phyloP scores from a whole-genome alignment of 257 asterid species.

The Solanum chiquidenum region DNA sequence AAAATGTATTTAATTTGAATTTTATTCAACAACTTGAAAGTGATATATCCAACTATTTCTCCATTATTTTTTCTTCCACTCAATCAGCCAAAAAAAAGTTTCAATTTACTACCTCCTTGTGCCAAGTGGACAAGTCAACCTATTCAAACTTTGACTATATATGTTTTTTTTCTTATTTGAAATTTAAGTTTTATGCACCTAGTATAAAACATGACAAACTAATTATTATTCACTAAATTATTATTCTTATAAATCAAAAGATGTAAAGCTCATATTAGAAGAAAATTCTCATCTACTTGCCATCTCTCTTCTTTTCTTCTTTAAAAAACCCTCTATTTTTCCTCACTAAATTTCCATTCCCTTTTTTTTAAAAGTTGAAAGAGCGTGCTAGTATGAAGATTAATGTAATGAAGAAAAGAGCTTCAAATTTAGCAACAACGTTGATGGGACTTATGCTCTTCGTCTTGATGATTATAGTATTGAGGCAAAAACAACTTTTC shows the following conservation, averaged over 20 bases:
- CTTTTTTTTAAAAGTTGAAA: neutral
- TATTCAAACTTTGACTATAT: neutral
- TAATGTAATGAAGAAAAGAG: neutral
- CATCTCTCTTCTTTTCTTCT: neutral
- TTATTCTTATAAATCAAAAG: neutral
- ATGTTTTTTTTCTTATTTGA: neutral
- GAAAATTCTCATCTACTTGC: neutral
- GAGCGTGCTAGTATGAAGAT: neutral
- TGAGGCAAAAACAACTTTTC: neutral
- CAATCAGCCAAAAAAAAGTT: neutral
- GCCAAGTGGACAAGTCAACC: neutral
- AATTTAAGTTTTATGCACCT: neutral
- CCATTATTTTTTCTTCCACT: neutral
- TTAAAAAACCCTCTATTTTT: neutral
- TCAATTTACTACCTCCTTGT: neutral
- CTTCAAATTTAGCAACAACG: neutral
- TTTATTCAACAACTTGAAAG: neutral
- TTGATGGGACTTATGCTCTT: neutral
- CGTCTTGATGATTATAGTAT: neutral
- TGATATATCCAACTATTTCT: neutral
- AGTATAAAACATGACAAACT: neutral
- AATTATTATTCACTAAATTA: neutral
- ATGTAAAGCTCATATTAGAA: neutral
- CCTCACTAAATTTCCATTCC: neutral
- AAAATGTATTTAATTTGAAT: neutral